phyloP scores from a whole-genome alignment of 495 filamentous ascomycete species.

The Cercophora newfieldiana region DNA sequence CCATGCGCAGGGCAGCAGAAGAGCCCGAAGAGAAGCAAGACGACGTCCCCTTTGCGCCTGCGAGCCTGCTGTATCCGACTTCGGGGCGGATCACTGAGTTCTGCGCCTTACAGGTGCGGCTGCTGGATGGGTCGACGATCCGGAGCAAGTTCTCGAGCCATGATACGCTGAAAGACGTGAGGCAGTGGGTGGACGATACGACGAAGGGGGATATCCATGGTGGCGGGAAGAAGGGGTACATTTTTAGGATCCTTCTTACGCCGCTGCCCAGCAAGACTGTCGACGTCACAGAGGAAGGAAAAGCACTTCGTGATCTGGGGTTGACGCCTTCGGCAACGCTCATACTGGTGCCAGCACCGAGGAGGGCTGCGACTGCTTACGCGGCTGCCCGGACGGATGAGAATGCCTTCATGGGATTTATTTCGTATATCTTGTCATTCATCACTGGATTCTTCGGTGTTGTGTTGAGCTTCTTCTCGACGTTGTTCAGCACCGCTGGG shows the following conservation, averaged over 20 bases:
- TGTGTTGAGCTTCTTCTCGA: conserved; percentile 35
- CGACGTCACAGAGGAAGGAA: conserved; percentile 69
- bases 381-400: conserved; percentile 29
- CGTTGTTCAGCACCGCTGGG: conserved; percentile 26
- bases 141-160: conserved; percentile 66
- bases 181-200: conserved; percentile 70
- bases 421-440: conserved; percentile 58
- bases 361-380: conserved; percentile 62
- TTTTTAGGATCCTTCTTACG: conserved; percentile 80
- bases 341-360: conserved; percentile 66
- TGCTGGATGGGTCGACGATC: conserved; percentile 81
- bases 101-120: conserved; percentile 74
- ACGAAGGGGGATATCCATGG: conserved; percentile 12
- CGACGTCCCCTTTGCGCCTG: conserved; percentile 16
- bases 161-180: conserved; percentile 68
- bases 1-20: conserved; percentile 28
- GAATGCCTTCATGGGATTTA: conserved; percentile 48
- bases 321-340: conserved; percentile 78
- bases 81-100: conserved; percentile 32
- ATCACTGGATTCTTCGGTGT: conserved; percentile 32
- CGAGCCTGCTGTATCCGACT: conserved; percentile 22
- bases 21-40: conserved; percentile 1
- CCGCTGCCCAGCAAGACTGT: conserved; percentile 75
- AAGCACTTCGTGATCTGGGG: conserved; percentile 63
- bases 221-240: conserved; percentile 55